Evolutionary conservation across 371 early-diverging fungal species (phyloP), one percentile per base, ranked within the genome.

Genomic region (Mortierella sp.): DNA sequence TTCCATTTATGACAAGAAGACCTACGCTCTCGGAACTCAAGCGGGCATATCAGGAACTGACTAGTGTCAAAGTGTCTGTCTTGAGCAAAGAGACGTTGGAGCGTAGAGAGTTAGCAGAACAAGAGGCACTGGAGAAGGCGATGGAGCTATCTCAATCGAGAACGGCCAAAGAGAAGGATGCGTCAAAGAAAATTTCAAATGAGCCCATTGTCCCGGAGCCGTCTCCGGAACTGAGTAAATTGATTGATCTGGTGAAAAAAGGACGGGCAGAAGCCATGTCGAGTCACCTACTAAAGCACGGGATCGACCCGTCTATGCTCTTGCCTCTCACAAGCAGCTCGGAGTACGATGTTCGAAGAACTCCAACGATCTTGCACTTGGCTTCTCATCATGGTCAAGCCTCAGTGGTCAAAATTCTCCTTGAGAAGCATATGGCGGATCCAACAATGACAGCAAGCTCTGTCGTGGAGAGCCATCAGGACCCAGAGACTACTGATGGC

Each of bases 1-100:
- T 96, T 60, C 97, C 97, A 0, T 92, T 93, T 73, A 86, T 91
- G 6, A 95, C 95, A 4, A 83, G 89, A 19, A 87, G 97, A 10
- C 97, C 97, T 1, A 92, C 92, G 0, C 79, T 91, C 33, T 47
- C 78, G 4, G 95, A 93, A 77, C 77, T 93, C 21, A 80, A 78
- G 40, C 85, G 92, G 8, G 76, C 85, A 0, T 91, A 88, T 36
- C 43, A 63, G 1, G 83, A 84, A 48, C 58, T 95, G 8, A 85
- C 86, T 0, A 88, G 88, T 10, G 77, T 93, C 16, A 87, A 92
- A 60, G 72, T 89, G 1, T 80, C 87, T 5, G 82, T 86, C 38
- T 48, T 88, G 21, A 89, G 88, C 53, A 78, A 77, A 57, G 67
- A 83, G 4, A 82, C 84, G 0, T 33, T 86, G 15, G 62, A 65